These are phyloP conservation scores for Epipyxis sp. DNA, from an alignment of 108 stramenopile genomes.

Conservation along the genomic window DNA sequence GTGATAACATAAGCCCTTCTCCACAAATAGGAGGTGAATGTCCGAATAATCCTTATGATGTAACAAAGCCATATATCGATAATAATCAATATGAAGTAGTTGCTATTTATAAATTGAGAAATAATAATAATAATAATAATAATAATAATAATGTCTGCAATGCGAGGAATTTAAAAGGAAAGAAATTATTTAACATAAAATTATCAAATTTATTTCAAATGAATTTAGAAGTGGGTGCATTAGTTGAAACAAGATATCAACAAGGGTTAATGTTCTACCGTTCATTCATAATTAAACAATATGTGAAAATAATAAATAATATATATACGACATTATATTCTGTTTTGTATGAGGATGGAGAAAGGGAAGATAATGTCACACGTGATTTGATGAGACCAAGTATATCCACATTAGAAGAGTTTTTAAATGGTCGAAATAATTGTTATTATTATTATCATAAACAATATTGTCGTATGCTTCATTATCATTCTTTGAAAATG, in stretches of 20 bases:
- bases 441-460: background rate
- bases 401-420: background rate
- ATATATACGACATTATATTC: background rate
- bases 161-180: background rate
- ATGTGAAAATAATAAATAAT: no score
- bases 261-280: constrained; percentile 1
- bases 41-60: background rate
- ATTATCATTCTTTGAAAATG: no score
- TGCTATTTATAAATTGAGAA: background rate
- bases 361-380: background rate
- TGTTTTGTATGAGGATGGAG: background rate
- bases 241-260: constrained; percentile 2
- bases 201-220: background rate
- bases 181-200: background rate
- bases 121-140: background rate
- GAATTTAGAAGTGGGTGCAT: background rate
- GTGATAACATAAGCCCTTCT: background rate
- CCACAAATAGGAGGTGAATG: background rate
- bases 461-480: background rate
- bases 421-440: background rate
- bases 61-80: background rate
- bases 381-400: constrained; percentile 1
- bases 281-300: background rate
- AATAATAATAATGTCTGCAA: background rate
- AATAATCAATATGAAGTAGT: background rate